Evolutionary conservation across 306 rosid species (phyloP).

Genomic region (Begonia loranthoides): DNA sequence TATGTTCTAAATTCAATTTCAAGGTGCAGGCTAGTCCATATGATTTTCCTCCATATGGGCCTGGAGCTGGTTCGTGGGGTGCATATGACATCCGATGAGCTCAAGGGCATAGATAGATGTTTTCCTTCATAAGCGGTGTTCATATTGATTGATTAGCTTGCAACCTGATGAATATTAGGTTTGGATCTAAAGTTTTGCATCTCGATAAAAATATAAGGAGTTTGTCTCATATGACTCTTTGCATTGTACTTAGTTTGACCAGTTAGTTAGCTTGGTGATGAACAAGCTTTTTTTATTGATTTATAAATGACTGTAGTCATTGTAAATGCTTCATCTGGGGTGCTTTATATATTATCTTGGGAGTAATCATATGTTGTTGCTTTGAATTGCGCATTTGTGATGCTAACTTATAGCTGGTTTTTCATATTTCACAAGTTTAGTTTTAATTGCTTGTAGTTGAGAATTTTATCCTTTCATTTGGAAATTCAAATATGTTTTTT

Average conservation of each 20-base stretch:
- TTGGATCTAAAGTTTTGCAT: constrained; percentile 30
- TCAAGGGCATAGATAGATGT: constrained; percentile 86
- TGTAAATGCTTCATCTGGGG: constrained; percentile 17
- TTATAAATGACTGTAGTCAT: constrained; percentile 7
- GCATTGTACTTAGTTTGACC: constrained; percentile 23
- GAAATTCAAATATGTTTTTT: too few species aligned
- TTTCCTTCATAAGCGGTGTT: constrained; percentile 20
- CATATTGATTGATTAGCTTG: constrained; percentile 38
- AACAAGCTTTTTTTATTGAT: too few species aligned
- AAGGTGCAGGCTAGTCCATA: constrained; percentile 70
- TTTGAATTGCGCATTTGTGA: not conserved
- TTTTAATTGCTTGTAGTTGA: too few species aligned
- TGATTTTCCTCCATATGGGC: constrained; percentile 65
- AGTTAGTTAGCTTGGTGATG: constrained; percentile 18
- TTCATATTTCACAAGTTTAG: too few species aligned
- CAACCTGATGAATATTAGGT: constrained; percentile 43
- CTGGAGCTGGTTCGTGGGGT: constrained; percentile 80
- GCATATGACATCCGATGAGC: constrained; percentile 87
- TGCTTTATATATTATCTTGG: constrained; percentile 18
- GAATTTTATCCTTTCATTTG: too few species aligned
- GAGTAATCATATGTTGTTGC: constrained; percentile 9
- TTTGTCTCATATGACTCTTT: constrained; percentile 18
- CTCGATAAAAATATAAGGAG: constrained; percentile 20
- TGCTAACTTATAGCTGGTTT: too few species aligned
- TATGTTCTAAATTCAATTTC: constrained; percentile 13